Base-by-base conservation (phyloP, 345 rosid species). In the Citrus medica region DNA sequence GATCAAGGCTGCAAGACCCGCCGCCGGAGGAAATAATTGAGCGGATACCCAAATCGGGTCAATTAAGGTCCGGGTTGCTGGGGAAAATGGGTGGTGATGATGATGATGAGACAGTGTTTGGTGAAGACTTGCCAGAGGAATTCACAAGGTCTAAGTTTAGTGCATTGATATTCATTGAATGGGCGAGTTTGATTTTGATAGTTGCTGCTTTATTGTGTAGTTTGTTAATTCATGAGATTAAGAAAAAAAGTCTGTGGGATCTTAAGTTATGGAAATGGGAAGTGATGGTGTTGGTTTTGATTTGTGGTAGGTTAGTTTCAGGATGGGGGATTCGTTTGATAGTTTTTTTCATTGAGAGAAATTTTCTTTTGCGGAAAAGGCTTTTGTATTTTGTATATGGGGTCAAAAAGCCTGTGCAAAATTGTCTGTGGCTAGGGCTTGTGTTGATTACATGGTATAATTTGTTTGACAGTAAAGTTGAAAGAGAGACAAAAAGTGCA, bases 251-350 rank as follows among this genome's bases (percentile, higher is more conserved):
- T 0, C 9, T 92, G 16, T 87, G 93, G 92, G 65, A 89, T 27
- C 93, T 96, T n/a, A 74, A 77, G 64, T 66, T 96, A 5, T 94
- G 97, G 98, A 94, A 91, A 86, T 96, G 99, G 99, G 90, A 89
- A 80, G 93, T 92, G 4, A 78, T 93, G 79, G 38, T 92, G 63
- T 75, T 92, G 21, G 97, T 96, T 69, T 83, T 96, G 81, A 92
- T 96, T 38, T 93, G 97, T 65, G 99, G 97, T 8, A 83, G 98
- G 53, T 59, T 96, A 61, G 90, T 96, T 17, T 94, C 99, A 0
- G 97, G 98, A 22, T 96, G 98, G 98, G 98, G 94, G 59, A 94
- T 94, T 56, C 80, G 88, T 33, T 53, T 96, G 22, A 79, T 87
- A 3, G 99, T 96, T 13, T 91, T 92, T 69, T 90, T 92, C 48